Evolutionary conservation across 2,329 filamentous ascomycete genomes (phyloP), one percentile per base, ranked within the genome.

Genomic region (Aureobasidium sp.): DNA sequence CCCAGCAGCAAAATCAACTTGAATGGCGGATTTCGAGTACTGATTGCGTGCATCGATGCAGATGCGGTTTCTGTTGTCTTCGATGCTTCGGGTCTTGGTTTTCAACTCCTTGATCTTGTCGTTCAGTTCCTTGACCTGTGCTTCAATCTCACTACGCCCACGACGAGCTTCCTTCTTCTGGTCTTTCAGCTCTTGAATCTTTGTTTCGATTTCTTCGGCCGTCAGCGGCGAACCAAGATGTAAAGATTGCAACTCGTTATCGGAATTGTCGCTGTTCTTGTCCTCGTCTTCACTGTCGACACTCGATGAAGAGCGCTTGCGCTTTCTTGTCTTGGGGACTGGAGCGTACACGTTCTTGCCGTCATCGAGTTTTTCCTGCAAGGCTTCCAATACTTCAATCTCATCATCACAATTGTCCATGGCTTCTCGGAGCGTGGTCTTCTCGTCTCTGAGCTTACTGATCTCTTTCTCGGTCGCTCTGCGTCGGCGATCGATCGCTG

Each of bases 1-100:
- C 0, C 84, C 84, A 49, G 77, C 74, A 1, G 82, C 83, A 68
- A 86, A 87, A 60, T 87, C 83, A 14, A 76, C 70, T 66, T 81
- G 79, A 42, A 88, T 86, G 0, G 78, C 78, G 0, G 67, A 68
- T 59, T 78, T 81, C 0, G 83, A 81, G 63, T 83, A 85, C 0
- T 78, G 68, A 58, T 87, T 88, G 27, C 85, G 76, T 5, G 77
- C 78, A 17, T 75, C 72, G 61, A 87, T 84, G 64, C 84, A 81
- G 1, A 77, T 68, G 2, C 69, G 70, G 45, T 68, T 75, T 61
- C 74, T 70, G 37, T 75, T 62, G 11, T 70, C 72, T 45, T 74
- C 67, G 17, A 78, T 68, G 1, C 68, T 64, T 2, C 67, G 67
- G 15, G 71, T 64, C 37, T 73, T 68, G 1, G 68, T 62, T 12